Conservation (phyloP, 2,329 filamentous ascomycete species). For the Mycocentrospora acerina region DNA sequence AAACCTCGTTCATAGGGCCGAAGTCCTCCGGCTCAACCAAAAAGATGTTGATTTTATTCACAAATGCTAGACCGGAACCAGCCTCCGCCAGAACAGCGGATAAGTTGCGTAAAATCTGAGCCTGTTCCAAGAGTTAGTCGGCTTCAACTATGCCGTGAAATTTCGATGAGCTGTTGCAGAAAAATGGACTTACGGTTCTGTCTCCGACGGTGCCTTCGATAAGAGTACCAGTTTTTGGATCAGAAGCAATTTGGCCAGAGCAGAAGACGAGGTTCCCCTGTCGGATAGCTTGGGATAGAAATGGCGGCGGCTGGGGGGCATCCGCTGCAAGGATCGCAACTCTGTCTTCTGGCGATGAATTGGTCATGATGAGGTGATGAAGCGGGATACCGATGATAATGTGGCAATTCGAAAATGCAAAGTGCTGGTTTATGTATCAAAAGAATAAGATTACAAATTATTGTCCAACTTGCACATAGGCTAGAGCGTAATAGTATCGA, state of each 20-base stretch:
- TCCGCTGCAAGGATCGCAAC: constrained; percentile 2
- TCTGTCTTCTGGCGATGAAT: constrained; percentile 3
- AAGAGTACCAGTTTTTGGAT: constrained; percentile 55
- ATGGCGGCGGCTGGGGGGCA: constrained; percentile 26
- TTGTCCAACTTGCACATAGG: background rate
- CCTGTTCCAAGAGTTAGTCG: too few relatives aligned
- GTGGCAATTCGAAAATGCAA: background rate
- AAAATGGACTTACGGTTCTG: constrained; percentile 43
- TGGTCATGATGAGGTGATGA: background rate
- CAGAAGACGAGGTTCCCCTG: constrained; percentile 68
- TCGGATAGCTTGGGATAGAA: constrained; percentile 48
- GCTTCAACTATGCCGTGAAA: too few relatives aligned
- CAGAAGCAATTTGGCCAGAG: constrained; percentile 63
- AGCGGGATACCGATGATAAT: too few relatives aligned
- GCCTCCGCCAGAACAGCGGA: constrained; percentile 59
- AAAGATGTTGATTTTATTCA: constrained; percentile 69
- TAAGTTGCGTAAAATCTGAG: constrained; percentile 6
- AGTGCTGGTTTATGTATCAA: background rate
- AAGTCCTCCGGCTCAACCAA: constrained; percentile 67
- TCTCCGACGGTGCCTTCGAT: constrained; percentile 60
- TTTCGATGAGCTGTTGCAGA: too few relatives aligned
- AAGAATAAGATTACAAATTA: background rate
- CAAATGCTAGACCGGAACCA: constrained; percentile 59
- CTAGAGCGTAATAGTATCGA: too few relatives aligned
- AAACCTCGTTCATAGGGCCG: constrained; percentile 59